Evolutionary conservation across 768 basidiomycete species (phyloP).

Genomic region (Cyclocybe cylindracea): DNA sequence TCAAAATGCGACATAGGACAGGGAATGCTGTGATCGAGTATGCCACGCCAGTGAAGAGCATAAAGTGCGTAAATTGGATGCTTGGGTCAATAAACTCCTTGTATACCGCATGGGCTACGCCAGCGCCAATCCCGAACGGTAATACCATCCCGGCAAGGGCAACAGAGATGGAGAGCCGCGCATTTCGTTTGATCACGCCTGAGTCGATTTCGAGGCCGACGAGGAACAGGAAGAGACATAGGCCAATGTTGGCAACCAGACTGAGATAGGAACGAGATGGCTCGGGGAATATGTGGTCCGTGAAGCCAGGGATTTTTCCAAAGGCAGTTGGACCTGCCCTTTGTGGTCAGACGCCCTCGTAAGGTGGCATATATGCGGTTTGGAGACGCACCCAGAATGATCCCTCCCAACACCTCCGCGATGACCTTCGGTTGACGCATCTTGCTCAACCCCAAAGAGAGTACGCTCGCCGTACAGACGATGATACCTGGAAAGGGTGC

Average conservation of each 20-base stretch:
- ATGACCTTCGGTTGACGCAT: slow-evolving; percentile 86
- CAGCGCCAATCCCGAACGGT: slow-evolving; percentile 86
- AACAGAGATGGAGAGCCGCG: slow-evolving; percentile 64
- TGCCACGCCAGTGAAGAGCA: slow-evolving; percentile 93
- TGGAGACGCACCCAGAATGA: slow-evolving; percentile 63
- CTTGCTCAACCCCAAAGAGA: slow-evolving; percentile 64
- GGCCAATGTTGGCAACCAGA: slow-evolving; percentile 87
- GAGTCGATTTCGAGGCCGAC: slow-evolving; percentile 92
- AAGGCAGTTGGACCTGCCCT: slow-evolving; percentile 50
- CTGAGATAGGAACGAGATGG: slow-evolving; percentile 75
- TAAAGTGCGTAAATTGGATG: slow-evolving; percentile 83
- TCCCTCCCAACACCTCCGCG: slow-evolving; percentile 84
- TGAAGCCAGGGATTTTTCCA: slow-evolving; percentile 87
- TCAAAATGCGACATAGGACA: slow-evolving; percentile 83
- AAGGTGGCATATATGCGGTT: too few relatives aligned
- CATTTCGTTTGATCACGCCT: slow-evolving; percentile 76
- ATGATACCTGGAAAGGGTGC: slow-evolving; percentile 63
- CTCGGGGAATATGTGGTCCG: slow-evolving; percentile 78
- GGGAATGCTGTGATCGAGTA: slow-evolving; percentile 89
- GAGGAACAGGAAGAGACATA: slow-evolving; percentile 88
- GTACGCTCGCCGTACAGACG: slow-evolving; percentile 72
- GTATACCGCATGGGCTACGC: slow-evolving; percentile 66
- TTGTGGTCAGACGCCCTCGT: too few relatives aligned
- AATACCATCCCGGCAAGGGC: slow-evolving; percentile 83
- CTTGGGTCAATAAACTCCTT: slow-evolving; percentile 65